Evolutionary conservation across 1,139 yeast species (phyloP).

Genomic region (Scheffersomyces insectosa): DNA sequence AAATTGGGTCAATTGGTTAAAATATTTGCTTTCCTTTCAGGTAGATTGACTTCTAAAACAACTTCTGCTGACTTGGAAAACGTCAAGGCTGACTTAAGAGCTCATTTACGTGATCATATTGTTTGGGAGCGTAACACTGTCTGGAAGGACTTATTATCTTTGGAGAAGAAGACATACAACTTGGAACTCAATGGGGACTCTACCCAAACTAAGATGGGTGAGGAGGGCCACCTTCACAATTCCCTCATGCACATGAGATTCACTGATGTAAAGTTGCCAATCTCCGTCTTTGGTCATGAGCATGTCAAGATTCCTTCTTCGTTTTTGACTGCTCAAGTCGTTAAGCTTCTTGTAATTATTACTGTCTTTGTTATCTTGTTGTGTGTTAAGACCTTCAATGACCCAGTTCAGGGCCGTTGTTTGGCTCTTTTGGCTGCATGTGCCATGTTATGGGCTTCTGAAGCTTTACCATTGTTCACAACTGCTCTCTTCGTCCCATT

Average conservation of each 20-base stretch:
- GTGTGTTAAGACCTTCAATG: conserved; percentile 59
- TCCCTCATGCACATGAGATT: conserved; percentile 26
- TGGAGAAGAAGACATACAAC: conserved; percentile 63
- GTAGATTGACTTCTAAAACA: conserved; percentile 30
- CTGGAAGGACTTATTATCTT: conserved; percentile 93
- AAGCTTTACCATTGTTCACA: conserved; percentile 83
- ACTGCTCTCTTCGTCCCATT: conserved; percentile 84
- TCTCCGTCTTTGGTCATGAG: conserved; percentile 19
- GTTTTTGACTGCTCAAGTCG: conserved; percentile 33
- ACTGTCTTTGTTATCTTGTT: conserved; percentile 50
- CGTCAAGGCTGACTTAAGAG: conserved; percentile 67
- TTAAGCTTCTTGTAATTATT: conserved; percentile 48
- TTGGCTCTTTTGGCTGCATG: conserved; percentile 78
- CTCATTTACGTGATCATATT: conserved; percentile 84
- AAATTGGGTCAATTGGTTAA: conserved; percentile 50
- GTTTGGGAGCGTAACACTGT: conserved; percentile 97
- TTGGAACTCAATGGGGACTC: conserved; percentile 31
- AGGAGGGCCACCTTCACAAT: conserved; percentile 21
- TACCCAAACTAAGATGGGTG: conserved; percentile 34
- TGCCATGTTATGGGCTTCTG: conserved; percentile 91
- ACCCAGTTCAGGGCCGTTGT: conserved; percentile 70
- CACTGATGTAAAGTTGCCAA: conserved; percentile 19
- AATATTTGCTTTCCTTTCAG: conserved; percentile 46
- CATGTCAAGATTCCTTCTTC: conserved; percentile 27
- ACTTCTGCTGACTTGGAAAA: conserved; percentile 39